Base-by-base conservation (phyloP, 768 basidiomycete genomes). In the Mycena capillaripes region DNA sequence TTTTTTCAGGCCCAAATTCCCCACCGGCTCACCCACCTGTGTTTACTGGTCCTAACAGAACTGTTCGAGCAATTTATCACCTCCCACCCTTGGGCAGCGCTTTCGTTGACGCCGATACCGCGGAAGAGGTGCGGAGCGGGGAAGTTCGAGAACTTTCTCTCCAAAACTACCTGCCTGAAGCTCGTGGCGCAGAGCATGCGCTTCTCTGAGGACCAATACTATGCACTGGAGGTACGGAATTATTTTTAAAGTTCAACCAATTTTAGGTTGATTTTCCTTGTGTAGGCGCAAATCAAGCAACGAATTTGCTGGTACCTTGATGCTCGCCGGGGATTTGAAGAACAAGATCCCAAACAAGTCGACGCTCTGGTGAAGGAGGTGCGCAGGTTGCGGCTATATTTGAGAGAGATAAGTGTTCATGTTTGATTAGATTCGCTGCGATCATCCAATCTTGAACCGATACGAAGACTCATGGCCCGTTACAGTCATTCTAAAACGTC, bases 401-500 rank as follows among this genome's bases (percentile, higher is more conserved):
- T 46, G 7, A 21, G 11, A 6, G 34, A 6, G 16, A 14, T 29
- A 14, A 19, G 34, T 10, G 7, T 17, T 36, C 30, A 68, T 7
- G 9, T 25, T 5, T 30, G 23, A 46, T 29, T 8, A 69, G 68
- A 56, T 69, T 10, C 16, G 42, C 16, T 52, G 25, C 14, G 17
- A 42, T 2, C 19, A 29, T 23, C 59, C 50, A 0, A 8, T 55
- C 0, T 55, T 69, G 40, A 23, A 30, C 1, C 29, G 38, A 9
- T 69, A 69, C 42, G 30, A 61, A 17, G 29, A 62, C 2, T 52
- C 52, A 7, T 69, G 68, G 68, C 68, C 68, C 0, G 38, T 69
- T 4, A 12, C 1, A 3, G 53, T 62, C 3, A n/a, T 61, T 4
- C 0, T 69, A 0, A 62, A 40, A 21, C 60, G 68, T 8, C 4